phyloP scores from a whole-genome alignment of 1,139 yeast species.

The Lodderomyces orthopsilosis region DNA sequence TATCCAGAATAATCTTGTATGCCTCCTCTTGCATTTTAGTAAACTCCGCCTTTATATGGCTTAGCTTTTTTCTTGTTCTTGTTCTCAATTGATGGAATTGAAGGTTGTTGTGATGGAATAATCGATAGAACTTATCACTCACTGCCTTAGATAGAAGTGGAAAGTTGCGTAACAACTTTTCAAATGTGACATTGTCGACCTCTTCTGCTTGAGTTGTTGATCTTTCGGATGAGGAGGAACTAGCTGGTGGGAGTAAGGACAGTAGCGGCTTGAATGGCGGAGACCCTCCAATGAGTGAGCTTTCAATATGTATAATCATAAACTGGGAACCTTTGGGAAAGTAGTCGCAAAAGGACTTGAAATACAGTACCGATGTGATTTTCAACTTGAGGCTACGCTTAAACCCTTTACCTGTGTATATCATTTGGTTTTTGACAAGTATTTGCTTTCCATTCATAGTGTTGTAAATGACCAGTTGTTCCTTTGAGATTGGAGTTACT shows the following conservation, averaged over 20 bases:
- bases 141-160: conserved; percentile 48
- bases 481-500: conserved; percentile 39
- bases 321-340: conserved; percentile 49
- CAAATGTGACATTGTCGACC: conserved; percentile 30
- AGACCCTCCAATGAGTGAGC: conserved; percentile 43
- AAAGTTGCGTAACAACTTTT: conserved; percentile 42
- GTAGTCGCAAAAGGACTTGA: conserved; percentile 46
- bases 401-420: conserved; percentile 60
- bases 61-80: conserved; percentile 27
- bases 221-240: background rate
- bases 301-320: conserved; percentile 52
- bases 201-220: background rate
- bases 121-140: conserved; percentile 42
- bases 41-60: conserved; percentile 31
- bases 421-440: conserved; percentile 51
- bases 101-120: conserved; percentile 45
- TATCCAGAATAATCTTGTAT: conserved; percentile 39
- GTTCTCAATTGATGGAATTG: conserved; percentile 33
- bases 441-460: conserved; percentile 63
- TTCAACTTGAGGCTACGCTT: conserved; percentile 43
- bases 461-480: conserved; percentile 44
- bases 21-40: conserved; percentile 37
- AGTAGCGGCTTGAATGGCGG: conserved; percentile 7
- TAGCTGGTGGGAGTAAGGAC: conserved; percentile 1
- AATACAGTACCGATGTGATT: conserved; percentile 42